Conservation (phyloP, 352 stramenopile species). For the Pythium diclinum region DNA sequence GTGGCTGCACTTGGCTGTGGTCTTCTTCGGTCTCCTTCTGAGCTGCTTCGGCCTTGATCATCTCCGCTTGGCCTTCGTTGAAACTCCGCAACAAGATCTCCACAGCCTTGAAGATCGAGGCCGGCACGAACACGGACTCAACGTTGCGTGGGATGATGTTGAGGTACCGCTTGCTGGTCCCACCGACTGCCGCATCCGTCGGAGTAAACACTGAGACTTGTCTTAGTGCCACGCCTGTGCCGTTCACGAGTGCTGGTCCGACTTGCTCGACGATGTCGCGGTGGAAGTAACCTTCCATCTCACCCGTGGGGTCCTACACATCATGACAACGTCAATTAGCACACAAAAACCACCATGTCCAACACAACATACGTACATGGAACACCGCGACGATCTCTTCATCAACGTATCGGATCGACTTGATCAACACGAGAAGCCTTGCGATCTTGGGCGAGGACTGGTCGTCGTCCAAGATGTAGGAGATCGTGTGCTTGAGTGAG, state of each 20-base stretch:
- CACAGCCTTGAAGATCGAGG: constrained; percentile 25
- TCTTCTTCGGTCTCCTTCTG: constrained; percentile 36
- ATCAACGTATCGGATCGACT: constrained; percentile 78
- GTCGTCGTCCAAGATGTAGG: constrained; percentile 59
- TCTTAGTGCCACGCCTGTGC: constrained; percentile 53
- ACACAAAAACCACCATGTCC: neutral
- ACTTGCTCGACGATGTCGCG: constrained; percentile 73
- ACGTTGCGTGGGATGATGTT: constrained; percentile 74
- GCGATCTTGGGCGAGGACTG: constrained; percentile 52
- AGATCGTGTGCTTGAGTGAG: constrained; percentile 54
- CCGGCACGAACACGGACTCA: constrained; percentile 46
- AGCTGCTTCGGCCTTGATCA: constrained; percentile 29
- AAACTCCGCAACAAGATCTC: constrained; percentile 45
- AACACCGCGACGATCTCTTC: constrained; percentile 79
- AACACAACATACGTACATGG: constrained; percentile 39
- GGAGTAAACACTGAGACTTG: constrained; percentile 71
- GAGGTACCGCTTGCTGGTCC: constrained; percentile 54
- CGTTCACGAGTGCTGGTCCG: constrained; percentile 46
- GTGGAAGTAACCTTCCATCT: constrained; percentile 82
- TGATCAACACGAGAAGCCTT: constrained; percentile 70
- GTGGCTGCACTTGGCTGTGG: constrained; percentile 34
- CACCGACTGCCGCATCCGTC: constrained; percentile 43
- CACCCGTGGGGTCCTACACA: constrained; percentile 66
- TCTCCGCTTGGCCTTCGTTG: constrained; percentile 36
- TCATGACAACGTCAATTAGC: neutral